phyloP scores from a whole-genome alignment of 129 eudicot species.

The Lonicera japonica region DNA sequence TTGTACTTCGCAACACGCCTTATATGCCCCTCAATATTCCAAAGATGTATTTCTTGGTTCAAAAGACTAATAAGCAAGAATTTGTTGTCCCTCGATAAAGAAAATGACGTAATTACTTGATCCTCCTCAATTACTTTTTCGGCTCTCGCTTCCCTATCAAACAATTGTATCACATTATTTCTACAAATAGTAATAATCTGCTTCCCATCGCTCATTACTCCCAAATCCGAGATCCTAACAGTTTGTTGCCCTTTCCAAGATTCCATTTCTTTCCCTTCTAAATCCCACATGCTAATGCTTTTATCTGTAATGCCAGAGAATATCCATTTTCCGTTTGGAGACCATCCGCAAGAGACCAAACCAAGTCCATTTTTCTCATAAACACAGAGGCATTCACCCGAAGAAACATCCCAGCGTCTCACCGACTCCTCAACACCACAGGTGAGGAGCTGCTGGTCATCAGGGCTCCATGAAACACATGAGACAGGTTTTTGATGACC shows the following conservation, averaged over 20 bases:
- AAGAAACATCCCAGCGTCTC: conserved; percentile 71
- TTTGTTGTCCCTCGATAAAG: conserved; percentile 64
- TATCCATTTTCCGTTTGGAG: conserved; percentile 65
- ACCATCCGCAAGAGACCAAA: conserved; percentile 77
- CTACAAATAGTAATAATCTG: conserved; percentile 48
- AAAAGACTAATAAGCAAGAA: conserved; percentile 57
- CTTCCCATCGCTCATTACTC: conserved; percentile 51
- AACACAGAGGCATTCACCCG: conserved; percentile 77
- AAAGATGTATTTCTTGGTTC: conserved; percentile 88
- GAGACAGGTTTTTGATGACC: conserved; percentile 90
- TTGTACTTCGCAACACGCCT: conserved; percentile 61
- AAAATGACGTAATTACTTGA: conserved; percentile 64
- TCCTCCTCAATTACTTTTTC: conserved; percentile 76
- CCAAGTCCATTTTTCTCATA: conserved; percentile 68
- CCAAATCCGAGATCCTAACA: conserved; percentile 60
- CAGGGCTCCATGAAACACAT: conserved; percentile 72
- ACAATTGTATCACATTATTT: conserved; percentile 46
- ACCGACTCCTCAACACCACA: conserved; percentile 80
- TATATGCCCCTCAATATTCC: conserved; percentile 60
- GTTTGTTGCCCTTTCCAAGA: conserved; percentile 73
- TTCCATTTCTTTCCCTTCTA: conserved; percentile 71
- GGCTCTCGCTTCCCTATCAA: conserved; percentile 60
- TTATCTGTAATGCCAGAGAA: conserved; percentile 70
- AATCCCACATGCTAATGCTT: conserved; percentile 82
- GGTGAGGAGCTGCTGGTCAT: conserved; percentile 66